These are phyloP conservation scores for Jaminaea rosea DNA, from an alignment of 1,284 basidiomycete species.

Conservation along the genomic window DNA sequence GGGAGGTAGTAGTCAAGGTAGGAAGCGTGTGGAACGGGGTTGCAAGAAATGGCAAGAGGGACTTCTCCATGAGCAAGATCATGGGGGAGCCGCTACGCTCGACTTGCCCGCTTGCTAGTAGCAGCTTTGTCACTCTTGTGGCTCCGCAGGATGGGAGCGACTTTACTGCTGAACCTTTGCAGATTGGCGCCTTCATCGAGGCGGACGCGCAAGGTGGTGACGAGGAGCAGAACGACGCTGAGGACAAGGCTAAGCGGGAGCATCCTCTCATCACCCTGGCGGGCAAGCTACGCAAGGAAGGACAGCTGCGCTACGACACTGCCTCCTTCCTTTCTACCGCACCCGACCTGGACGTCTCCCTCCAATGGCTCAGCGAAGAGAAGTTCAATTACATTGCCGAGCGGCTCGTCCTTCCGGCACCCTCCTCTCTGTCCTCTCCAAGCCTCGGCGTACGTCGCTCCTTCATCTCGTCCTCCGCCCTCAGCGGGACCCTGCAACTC, in stretches of 20 bases:
- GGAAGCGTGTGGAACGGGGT: neutral
- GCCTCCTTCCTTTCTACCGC: neutral
- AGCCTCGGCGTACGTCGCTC: constrained; percentile 50
- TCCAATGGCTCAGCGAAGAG: constrained; percentile 4
- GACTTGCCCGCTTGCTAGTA: constrained; percentile 23
- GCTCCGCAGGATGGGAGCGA: constrained; percentile 7
- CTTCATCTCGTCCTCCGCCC: constrained; percentile 62
- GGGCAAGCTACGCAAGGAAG: neutral
- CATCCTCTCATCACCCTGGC: neutral
- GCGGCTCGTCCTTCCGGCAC: neutral
- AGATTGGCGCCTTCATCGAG: neutral
- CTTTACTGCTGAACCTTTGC: neutral
- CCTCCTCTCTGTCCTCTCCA: neutral
- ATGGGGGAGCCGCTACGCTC: constrained; percentile 14
- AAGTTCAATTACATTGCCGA: neutral
- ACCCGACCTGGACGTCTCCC: neutral
- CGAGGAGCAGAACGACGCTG: constrained; percentile 4
- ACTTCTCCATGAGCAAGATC: constrained; percentile 7
- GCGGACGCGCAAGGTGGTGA: neutral
- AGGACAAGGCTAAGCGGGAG: neutral
- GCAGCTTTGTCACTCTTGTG: constrained; percentile 16
- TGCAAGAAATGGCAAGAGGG: neutral
- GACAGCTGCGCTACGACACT: neutral
- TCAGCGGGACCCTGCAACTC: constrained; percentile 65
- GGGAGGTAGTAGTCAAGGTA: constrained; percentile 65